phyloP scores from a whole-genome alignment of 805 yeast genomes.

The Suhomyces pyralidae region DNA sequence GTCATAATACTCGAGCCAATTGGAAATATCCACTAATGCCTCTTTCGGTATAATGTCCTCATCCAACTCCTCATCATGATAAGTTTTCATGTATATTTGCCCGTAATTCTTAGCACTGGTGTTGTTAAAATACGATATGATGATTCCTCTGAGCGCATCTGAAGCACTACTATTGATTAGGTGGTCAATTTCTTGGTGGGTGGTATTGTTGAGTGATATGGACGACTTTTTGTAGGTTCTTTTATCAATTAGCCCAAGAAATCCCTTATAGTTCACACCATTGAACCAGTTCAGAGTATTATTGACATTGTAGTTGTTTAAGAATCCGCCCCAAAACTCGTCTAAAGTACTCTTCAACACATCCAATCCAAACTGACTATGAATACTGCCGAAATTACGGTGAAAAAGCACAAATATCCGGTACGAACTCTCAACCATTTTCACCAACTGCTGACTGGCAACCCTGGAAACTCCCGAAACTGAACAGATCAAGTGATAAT shows the following conservation, averaged over 20 bases:
- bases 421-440: conserved; percentile 21
- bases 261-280: conserved; percentile 32
- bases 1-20: conserved; percentile 31
- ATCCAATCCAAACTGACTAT: conserved; percentile 14
- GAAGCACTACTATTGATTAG: conserved; percentile 5
- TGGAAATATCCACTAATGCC: conserved; percentile 23
- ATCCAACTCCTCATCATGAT: conserved; percentile 1
- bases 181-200: conserved; percentile 18
- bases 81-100: conserved; percentile 17
- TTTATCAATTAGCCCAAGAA: conserved; percentile 26
- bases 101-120: conserved; percentile 32
- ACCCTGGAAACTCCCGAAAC: conserved; percentile 16
- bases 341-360: conserved; percentile 15
- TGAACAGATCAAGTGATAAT: conserved; percentile 27
- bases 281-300: conserved; percentile 33
- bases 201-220: conserved; percentile 13
- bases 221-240: conserved; percentile 30
- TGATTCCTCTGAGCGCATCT: conserved; percentile 18
- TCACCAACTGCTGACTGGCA: conserved; percentile 24
- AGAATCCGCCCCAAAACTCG: conserved; percentile 30
- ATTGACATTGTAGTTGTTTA: conserved; percentile 21
- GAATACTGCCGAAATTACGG: conserved; percentile 19
- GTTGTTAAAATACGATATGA: conserved; percentile 27
- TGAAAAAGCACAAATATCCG: conserved; percentile 26
- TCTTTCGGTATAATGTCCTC: conserved; percentile 8